phyloP scores from a whole-genome alignment of 1,284 basidiomycete genomes.

The Ganoderma resinaceum region DNA sequence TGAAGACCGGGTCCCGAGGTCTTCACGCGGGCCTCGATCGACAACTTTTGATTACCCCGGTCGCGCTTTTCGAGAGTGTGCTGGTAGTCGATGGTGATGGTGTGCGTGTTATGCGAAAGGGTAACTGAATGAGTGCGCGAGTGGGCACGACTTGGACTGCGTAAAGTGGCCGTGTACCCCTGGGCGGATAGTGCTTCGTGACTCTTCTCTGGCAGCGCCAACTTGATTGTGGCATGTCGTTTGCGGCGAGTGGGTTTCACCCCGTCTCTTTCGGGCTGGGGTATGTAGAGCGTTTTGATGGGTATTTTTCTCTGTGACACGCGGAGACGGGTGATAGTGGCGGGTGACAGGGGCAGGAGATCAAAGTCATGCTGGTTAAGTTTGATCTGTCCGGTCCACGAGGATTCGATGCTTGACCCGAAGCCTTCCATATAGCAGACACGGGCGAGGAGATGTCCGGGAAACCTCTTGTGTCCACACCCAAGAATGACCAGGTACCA shows the following conservation, averaged over 20 bases:
- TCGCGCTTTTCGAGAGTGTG: not conserved
- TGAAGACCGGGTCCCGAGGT: not conserved
- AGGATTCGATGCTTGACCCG: not conserved
- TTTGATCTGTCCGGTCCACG: not conserved
- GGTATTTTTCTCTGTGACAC: not conserved
- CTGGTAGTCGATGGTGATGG: not conserved
- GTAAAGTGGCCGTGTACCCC: not conserved
- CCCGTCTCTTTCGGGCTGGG: not conserved
- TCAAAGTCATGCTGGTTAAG: no score
- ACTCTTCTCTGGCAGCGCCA: not conserved
- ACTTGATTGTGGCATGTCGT: not conserved
- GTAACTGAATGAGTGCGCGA: not conserved
- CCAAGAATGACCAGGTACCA: not conserved
- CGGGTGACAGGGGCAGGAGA: not conserved
- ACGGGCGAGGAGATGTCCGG: not conserved
- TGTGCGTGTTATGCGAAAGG: not conserved
- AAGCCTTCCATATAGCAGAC: not conserved
- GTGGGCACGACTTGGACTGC: not conserved
- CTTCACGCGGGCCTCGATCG: not conserved
- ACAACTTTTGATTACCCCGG: not conserved
- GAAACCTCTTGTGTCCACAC: not conserved
- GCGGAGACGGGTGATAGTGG: not conserved
- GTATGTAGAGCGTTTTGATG: not conserved
- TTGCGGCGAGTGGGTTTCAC: no score
- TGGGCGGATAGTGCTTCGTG: not conserved